Base-by-base conservation (phyloP, 2,329 filamentous ascomycete genomes). In the Phyllachora maydis region DNA sequence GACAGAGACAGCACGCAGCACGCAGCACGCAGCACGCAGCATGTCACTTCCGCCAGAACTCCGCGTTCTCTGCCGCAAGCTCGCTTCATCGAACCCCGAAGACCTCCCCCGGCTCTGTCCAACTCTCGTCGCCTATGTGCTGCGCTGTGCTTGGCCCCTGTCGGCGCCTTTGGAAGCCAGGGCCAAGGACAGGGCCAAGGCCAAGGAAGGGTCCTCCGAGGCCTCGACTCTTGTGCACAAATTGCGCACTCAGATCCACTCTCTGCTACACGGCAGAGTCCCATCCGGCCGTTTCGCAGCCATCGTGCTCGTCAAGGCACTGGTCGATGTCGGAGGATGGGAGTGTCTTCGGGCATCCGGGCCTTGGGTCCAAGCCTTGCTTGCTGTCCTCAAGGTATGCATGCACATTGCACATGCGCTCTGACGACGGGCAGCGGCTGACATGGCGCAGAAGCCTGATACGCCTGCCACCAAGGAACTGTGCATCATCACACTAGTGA, bases 241-340 rank as follows among this genome's bases (percentile, higher is more conserved):
- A 42, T 58, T 90, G 37, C 79, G 76, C 41, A 79, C 76, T 4
- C 69, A 78, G 25, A 56, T 92, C 28, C 72, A 68, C 2, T 70
- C 75, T 8, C 56, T 93, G 9, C 52, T 93, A 16, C 76, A 78
- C 40, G 81, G 85, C 26, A 72, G 72, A 28, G 78, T 54, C 22
- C 43, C 65, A 3, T 67, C 82, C 35, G 78, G 73, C 20, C 66
- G 79, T 37, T 90, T 85, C 51, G 63, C 71, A 11, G 82, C 73
- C 5, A 65, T 77, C 20, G 69, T 76, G 10, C 49, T 93, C 23
- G 64, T 82, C 45, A 93, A 93, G 50, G 65, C 76, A 4, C 56
- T 72, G 4, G 55, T 92, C 20, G 83, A 93, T 37, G 66, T 75
- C 19, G 82, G 82, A 13, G 81, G 81, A 21, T 81, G 76, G 68